These are phyloP conservation scores for Alternaria alternata DNA, from an alignment of 2,329 filamentous ascomycete genomes.

Conservation along the genomic window DNA sequence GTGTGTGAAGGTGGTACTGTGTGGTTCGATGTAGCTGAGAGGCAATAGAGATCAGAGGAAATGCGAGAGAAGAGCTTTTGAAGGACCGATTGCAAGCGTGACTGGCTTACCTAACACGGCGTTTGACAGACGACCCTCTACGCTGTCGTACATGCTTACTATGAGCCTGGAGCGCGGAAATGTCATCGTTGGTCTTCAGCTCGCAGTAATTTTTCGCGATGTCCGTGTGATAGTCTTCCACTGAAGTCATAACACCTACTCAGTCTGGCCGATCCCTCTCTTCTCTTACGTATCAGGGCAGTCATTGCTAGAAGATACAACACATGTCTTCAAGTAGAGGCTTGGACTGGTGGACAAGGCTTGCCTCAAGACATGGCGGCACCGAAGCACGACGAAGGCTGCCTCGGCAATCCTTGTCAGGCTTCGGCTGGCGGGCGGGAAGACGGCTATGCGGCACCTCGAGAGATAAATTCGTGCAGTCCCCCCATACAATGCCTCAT, in stretches of 20 bases:
- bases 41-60: background rate
- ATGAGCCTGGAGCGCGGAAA: background rate
- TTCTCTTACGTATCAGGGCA: background rate
- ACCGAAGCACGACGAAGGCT: constrained; percentile 8
- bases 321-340: background rate
- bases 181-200: background rate
- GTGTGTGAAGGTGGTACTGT: background rate
- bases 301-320: background rate
- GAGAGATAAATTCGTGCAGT: background rate
- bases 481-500: background rate
- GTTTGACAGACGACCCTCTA: background rate
- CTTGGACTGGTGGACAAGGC: constrained; percentile 2
- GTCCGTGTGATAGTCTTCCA: background rate
- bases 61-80: background rate
- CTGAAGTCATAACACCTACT: background rate
- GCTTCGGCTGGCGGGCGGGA: constrained; percentile 3
- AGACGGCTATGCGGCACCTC: constrained; percentile 7
- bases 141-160: background rate
- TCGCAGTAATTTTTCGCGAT: background rate
- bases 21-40: background rate
- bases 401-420: constrained; percentile 9
- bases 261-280: background rate
- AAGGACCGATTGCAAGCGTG: background rate
- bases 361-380: background rate
- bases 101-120: background rate